These are phyloP conservation scores for Climacium dendroides DNA, from an alignment of 225 moss, liverwort and hornwort genomes.

Conservation along the genomic window DNA sequence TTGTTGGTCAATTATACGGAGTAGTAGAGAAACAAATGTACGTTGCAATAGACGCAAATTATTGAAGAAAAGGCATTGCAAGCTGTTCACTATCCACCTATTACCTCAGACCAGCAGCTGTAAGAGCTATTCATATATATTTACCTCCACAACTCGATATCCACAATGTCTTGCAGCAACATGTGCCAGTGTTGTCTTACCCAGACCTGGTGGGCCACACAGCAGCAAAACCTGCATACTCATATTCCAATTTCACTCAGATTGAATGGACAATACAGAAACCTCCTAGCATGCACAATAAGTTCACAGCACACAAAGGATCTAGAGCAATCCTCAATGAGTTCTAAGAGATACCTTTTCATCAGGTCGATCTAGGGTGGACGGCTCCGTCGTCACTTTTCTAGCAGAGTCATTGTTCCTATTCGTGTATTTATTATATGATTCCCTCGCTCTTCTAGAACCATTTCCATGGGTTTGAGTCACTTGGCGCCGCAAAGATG, in stretches of 20 bases:
- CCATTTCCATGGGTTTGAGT: slow-evolving; percentile 12
- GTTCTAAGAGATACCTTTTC: slow-evolving; percentile 19
- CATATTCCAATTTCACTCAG: neutral
- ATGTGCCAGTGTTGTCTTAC: slow-evolving; percentile 94
- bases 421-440: neutral
- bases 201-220: slow-evolving; percentile 91
- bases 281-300: neutral
- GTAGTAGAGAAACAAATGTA: neutral
- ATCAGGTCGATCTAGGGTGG: slow-evolving; percentile 27
- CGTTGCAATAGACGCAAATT: neutral
- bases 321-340: neutral
- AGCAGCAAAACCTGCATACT: slow-evolving; percentile 70
- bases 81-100: neutral
- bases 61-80: neutral
- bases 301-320: neutral
- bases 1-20: neutral
- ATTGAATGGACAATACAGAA: neutral
- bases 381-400: neutral
- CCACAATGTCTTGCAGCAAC: slow-evolving; percentile 93
- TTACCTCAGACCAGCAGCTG: neutral
- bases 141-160: slow-evolving; percentile 95
- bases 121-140: neutral
- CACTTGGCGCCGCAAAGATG: slow-evolving; percentile 51
- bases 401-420: neutral
- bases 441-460: slow-evolving; percentile 24